Percentiles rank a stretch among this genome's conserved stretches.
Conservation (phyloP, 1,284 basidiomycete genomes). For the Tilletia caries region DNA sequence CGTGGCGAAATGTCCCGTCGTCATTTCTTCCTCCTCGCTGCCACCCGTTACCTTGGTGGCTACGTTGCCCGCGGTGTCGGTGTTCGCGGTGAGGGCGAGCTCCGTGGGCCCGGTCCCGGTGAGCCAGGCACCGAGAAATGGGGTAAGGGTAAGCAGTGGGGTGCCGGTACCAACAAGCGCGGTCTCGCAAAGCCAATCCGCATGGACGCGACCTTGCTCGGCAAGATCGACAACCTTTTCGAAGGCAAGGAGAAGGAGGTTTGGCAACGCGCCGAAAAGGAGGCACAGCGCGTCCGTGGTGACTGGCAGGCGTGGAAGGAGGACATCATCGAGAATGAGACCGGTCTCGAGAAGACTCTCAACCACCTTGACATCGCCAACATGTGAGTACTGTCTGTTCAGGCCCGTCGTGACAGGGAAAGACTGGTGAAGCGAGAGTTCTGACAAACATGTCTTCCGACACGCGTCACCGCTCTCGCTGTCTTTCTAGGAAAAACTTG, state of each 20-base stretch:
- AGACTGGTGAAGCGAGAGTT: background rate
- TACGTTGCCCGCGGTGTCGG: conserved; percentile 21
- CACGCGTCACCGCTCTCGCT: no score
- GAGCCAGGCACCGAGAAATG: conserved; percentile 20
- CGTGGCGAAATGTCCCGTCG: conserved; percentile 18
- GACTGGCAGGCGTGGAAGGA: conserved; percentile 23
- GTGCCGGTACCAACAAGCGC: conserved; percentile 22
- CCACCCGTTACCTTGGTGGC: conserved; percentile 16
- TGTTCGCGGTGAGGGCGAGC: conserved; percentile 22
- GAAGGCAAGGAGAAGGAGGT: background rate
- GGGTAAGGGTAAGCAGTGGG: conserved; percentile 23
- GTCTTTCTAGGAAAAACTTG: conserved; percentile 9
- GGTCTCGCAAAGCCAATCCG: conserved; percentile 19
- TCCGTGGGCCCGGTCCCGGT: conserved; percentile 19
- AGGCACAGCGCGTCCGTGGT: conserved; percentile 9
- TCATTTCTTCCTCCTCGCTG: conserved; percentile 16
- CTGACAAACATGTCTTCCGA: background rate
- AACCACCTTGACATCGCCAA: conserved; percentile 15
- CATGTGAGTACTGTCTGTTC: conserved; percentile 9
- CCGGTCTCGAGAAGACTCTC: conserved; percentile 18
- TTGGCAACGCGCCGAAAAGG: conserved; percentile 11
- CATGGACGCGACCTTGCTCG: background rate
- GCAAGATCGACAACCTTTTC: conserved; percentile 15
- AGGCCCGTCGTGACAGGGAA: background rate
- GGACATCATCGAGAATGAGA: conserved; percentile 20